Conservation (phyloP, 1,284 basidiomycete species). For the Thelephora terrestris region DNA sequence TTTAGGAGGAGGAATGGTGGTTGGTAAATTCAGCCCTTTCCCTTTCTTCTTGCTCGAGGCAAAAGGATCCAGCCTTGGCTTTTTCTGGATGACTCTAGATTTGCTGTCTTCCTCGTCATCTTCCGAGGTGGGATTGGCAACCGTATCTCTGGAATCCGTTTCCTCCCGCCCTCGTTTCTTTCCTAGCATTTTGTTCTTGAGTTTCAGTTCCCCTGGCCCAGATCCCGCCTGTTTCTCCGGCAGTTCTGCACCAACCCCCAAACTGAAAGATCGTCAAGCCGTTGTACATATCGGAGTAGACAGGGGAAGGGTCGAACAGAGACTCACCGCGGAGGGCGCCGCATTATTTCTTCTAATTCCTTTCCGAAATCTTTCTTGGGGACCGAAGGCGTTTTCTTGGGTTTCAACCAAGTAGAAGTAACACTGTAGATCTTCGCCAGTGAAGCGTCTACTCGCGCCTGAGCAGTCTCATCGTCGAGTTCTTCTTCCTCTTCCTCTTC, state of each 20-base stretch:
- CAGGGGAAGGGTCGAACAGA: neutral
- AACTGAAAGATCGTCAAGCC: neutral
- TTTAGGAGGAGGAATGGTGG: too few species aligned
- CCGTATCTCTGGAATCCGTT: neutral
- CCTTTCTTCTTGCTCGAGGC: neutral
- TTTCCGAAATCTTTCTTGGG: neutral
- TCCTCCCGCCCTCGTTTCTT: neutral
- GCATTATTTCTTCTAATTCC: neutral
- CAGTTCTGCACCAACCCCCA: neutral
- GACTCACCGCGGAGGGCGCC: neutral
- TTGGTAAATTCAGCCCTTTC: neutral
- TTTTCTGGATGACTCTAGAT: neutral
- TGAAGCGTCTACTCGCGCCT: neutral
- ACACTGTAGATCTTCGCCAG: neutral
- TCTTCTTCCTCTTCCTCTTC: constrained; percentile 1
- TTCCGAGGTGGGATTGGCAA: neutral
- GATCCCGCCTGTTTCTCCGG: neutral
- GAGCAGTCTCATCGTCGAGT: neutral
- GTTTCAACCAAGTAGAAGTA: neutral
- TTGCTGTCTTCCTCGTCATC: constrained; percentile 1
- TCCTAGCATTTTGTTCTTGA: neutral
- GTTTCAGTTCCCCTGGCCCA: neutral
- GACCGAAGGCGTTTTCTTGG: neutral
- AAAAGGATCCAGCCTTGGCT: neutral
- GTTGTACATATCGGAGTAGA: neutral